These are phyloP conservation scores for Fomitiporia mediterranea DNA, from an alignment of 1,284 basidiomycete genomes.

Conservation along the genomic window DNA sequence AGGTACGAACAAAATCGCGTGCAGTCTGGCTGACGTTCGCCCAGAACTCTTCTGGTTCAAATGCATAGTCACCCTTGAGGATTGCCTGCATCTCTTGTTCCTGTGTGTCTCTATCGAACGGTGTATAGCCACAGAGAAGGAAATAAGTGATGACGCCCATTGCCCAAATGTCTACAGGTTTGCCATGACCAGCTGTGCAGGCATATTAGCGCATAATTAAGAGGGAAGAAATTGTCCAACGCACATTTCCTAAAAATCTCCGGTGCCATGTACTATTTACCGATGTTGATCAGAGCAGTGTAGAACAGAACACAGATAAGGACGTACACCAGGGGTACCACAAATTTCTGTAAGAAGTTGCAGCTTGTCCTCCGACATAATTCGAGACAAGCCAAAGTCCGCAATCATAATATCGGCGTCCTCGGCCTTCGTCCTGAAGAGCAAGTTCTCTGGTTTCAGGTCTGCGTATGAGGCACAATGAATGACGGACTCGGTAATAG, in stretches of 20 bases:
- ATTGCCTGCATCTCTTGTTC: slow-evolving; percentile 92
- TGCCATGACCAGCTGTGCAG: slow-evolving; percentile 78
- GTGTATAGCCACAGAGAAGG: slow-evolving; percentile 91
- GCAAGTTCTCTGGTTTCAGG: slow-evolving; percentile 94
- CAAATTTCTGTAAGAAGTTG: slow-evolving; percentile 91
- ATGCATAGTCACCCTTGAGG: slow-evolving; percentile 86
- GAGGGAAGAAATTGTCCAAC: slow-evolving; percentile 24
- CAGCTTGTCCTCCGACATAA: slow-evolving; percentile 90
- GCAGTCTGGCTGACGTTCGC: slow-evolving; percentile 77
- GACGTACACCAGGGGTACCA: slow-evolving; percentile 75
- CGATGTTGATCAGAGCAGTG: slow-evolving; percentile 25
- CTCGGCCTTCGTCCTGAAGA: slow-evolving; percentile 88
- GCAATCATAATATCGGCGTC: slow-evolving; percentile 96
- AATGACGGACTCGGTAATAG: background rate
- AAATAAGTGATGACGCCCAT: slow-evolving; percentile 97
- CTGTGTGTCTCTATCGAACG: slow-evolving; percentile 88
- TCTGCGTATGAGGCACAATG: slow-evolving; percentile 41
- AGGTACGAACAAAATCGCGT: slow-evolving; percentile 74
- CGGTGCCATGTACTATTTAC: slow-evolving; percentile 91
- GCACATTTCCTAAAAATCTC: slow-evolving; percentile 95
- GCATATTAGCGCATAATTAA: slow-evolving; percentile 11
- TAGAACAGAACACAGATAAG: background rate
- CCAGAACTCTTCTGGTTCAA: slow-evolving; percentile 89
- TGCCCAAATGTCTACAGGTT: slow-evolving; percentile 96
- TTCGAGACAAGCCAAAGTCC: slow-evolving; percentile 89